Evolutionary conservation across 176 grass and related monocot species (phyloP), one percentile per base, ranked within the genome.

Genomic region (Zea luxurians): DNA sequence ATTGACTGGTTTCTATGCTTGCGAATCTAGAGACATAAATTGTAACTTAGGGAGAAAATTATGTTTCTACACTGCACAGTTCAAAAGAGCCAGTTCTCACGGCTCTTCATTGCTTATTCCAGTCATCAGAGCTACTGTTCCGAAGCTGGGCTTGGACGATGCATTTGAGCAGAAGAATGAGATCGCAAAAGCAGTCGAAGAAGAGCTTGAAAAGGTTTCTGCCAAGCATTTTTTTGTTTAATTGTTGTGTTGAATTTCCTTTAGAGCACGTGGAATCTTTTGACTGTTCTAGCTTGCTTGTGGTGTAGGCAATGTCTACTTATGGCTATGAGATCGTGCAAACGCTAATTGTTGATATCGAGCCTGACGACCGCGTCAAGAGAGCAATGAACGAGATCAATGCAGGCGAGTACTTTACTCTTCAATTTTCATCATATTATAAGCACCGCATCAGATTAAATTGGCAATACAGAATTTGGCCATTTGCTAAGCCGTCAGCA

Each of bases 321-420:
- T 88, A 91, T 73, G 89, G 89, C 6, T 91, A 91, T 69, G 79
- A 88, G 90, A 91, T 88, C 45, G 86, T 91, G 66, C 83, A 91
- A 48, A 91, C 79, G 2, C 79, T 91, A 9, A 91, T 88, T 20
- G 83, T 88, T 53, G 90, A 91, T 41, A 83, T 91, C 73, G 90
- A 91, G 60, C 90, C 90, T 77, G 90, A 91, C 54, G 83, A 76
- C 1, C 79, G 61, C 79, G 90, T 91, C 77, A 91, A 86, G 79
- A 83, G 75, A 62, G 86, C 90, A 34, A 88, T 88, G 90, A 88
- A 91, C 41, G 90, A 88, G 38, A 88, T 88, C 71, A 91, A 91
- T 64, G 90, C 90, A 83, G 86, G 86, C 76, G 83, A 20, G 60
- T 4, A 41, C 35, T 48, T 7, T 64, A 27, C 27, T 27, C 27